These are phyloP conservation scores for Carnegiea gigantea DNA, from an alignment of 179 eudicot species.

Conservation along the genomic window DNA sequence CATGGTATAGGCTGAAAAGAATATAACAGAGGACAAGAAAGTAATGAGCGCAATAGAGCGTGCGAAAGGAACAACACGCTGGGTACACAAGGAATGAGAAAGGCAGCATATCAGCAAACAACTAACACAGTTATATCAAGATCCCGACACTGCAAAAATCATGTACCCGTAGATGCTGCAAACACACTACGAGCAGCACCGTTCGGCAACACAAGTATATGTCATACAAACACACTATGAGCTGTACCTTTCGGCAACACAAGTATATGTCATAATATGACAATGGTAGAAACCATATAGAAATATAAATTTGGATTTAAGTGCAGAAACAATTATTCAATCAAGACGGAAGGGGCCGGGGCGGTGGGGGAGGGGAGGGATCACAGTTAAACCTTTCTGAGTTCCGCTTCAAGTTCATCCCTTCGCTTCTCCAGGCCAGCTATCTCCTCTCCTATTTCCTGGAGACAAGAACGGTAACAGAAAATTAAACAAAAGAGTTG, in stretches of 20 bases:
- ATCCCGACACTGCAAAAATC: too few species aligned
- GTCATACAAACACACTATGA: too few species aligned
- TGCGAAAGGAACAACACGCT: background rate
- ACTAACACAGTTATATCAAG: background rate
- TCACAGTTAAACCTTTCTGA: slow-evolving; percentile 63
- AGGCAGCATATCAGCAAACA: background rate
- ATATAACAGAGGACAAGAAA: too few species aligned
- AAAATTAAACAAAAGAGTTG: slow-evolving; percentile 2
- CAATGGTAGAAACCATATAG: background rate
- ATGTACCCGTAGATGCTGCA: too few species aligned
- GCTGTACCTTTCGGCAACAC: background rate
- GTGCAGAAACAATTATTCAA: background rate
- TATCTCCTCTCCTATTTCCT: slow-evolving; percentile 88
- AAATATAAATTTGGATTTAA: background rate
- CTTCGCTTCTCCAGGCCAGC: slow-evolving; percentile 83
- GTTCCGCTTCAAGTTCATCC: slow-evolving; percentile 85
- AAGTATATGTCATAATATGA: background rate
- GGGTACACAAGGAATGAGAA: background rate
- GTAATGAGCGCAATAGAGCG: background rate
- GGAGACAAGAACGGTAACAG: slow-evolving; percentile 17
- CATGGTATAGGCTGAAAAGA: too few species aligned
- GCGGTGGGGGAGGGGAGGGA: background rate
- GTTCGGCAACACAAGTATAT: background rate
- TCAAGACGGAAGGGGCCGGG: background rate
- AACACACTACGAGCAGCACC: background rate